phyloP scores from a whole-genome alignment of 805 yeast genomes.

The Suhomyces faveliae region DNA sequence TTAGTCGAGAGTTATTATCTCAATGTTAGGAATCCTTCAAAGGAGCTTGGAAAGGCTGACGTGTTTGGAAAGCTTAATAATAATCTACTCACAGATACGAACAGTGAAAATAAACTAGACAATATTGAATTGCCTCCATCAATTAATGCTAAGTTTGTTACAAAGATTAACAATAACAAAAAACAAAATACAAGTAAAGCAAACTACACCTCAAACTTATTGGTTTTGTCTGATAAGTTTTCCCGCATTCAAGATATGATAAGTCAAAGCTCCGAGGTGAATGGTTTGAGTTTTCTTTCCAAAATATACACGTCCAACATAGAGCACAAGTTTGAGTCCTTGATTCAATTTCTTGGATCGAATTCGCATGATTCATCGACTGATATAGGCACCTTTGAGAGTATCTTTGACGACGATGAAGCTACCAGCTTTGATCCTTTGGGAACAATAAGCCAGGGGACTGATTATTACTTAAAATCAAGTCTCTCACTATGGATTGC shows the following conservation, averaged over 20 bases:
- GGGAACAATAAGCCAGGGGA: neutral
- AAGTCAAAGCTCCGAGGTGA: conserved; percentile 5
- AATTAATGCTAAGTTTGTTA: conserved; percentile 32
- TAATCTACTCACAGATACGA: neutral
- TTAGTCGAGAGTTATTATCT: conserved; percentile 16
- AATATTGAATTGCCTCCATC: conserved; percentile 37
- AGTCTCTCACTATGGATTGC: conserved; percentile 34
- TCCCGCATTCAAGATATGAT: conserved; percentile 1
- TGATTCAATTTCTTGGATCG: conserved; percentile 7
- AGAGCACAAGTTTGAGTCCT: conserved; percentile 19
- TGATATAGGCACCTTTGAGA: conserved; percentile 12
- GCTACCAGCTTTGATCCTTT: neutral
- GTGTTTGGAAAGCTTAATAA: conserved; percentile 9
- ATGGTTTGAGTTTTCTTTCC: conserved; percentile 9
- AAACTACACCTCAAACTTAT: conserved; percentile 14
- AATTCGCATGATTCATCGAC: neutral
- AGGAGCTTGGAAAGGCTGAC: conserved; percentile 9
- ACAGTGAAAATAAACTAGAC: conserved; percentile 25
- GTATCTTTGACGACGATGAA: conserved; percentile 13
- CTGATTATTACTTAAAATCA: conserved; percentile 4
- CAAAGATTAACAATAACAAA: conserved; percentile 10
- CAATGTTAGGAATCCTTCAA: conserved; percentile 1
- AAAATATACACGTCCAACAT: conserved; percentile 16
- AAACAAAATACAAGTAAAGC: neutral
- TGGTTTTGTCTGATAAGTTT: conserved; percentile 14